Base-by-base conservation (phyloP, 305 asterid species). In the Andrographis paniculata region DNA sequence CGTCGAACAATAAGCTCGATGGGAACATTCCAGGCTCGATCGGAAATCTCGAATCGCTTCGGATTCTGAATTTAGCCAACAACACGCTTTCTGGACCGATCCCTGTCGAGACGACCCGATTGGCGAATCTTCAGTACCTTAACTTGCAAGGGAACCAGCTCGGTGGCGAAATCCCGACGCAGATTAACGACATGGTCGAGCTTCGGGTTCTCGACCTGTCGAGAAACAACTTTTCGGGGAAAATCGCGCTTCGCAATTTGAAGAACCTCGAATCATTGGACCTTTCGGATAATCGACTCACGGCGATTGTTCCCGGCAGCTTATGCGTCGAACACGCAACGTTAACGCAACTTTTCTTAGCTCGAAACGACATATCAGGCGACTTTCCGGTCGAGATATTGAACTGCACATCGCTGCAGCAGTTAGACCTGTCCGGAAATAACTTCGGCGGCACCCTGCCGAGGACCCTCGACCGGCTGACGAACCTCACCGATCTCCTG, bases 351-450 rank as follows among this genome's bases (percentile, higher is more conserved):
- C 68, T 88, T 57, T 73, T 73, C 52, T 74, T 88, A 20, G 76
- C 78, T 39, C 57, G 68, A 37, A 85, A 77, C 39, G 49, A 69
- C 23, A 56, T 88, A 6, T 74, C 93, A 0, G 84, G 94, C 10
- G 66, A 50, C 36, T 88, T 88, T 27, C 97, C 93, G 0, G 13
- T 36, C 45, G 77, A 55, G 69, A 24, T 84, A 21, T 36, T 82
- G 24, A 74, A 59, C 46, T 88, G 97, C 60, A 66, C 82, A 20
- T 82, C 83, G 4, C 75, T 84, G 20, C 55, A 55, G 48, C 79
- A 67, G 14, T 51, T 88, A 48, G 97, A 84, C 71, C 83, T 88
- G 39, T 88, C 95, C 1, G 82, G 75, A 14, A 88, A 88, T 67
- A 62, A 37, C 52, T 58, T 88, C 42, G 43, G 20, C 6, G 94